Base-by-base conservation (phyloP, 345 rosid species). In the Microcos paniculata region DNA sequence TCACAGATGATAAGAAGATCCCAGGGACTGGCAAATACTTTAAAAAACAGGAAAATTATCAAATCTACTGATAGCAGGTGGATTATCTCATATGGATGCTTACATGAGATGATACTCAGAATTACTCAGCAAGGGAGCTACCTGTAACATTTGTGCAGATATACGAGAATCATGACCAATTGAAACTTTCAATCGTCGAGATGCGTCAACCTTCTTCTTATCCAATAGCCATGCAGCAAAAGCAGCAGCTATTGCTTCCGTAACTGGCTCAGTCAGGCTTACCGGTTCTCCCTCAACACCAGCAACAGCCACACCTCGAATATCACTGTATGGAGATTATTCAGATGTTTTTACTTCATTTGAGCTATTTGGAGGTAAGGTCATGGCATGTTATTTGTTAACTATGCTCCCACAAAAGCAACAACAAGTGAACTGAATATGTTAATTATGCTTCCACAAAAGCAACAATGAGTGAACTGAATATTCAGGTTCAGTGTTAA, bases 161-260 rank as follows among this genome's bases (percentile, higher is more conserved):
- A 96, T 86, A 56, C 98, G 96, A 64, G 99, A 96, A 86, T 96
- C 99, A 76, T 93, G 99, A 70, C 99, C 98, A 64, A 93, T 79
- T 51, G 99, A 93, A 51, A 96, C 88, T 76, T 81, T 86, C 82
- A 90, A 66, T 51, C 24, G 80, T 74, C 40, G 81, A 38, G 90
- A 71, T 16, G 69, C 69, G 72, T 82, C 83, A 74, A 74, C 76
- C 76, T 87, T 92, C 84, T 87, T 91, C 89, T 87, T 92, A 59
- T 92, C 90, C 77, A 58, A 72, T 77, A 96, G 83, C 98, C 99
- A 96, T 62, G 89, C 86, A 63, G 93, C 92, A 90, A 96, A 96
- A 52, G 89, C 98, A 66, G 98, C 89, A 71, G 97, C 97, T 74
- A 96, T 92, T 83, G 98, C 98, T 83, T 93, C 97, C 15, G 92